Evolutionary conservation across 495 filamentous ascomycete species (phyloP).

Genomic region (Letharia lupina): DNA sequence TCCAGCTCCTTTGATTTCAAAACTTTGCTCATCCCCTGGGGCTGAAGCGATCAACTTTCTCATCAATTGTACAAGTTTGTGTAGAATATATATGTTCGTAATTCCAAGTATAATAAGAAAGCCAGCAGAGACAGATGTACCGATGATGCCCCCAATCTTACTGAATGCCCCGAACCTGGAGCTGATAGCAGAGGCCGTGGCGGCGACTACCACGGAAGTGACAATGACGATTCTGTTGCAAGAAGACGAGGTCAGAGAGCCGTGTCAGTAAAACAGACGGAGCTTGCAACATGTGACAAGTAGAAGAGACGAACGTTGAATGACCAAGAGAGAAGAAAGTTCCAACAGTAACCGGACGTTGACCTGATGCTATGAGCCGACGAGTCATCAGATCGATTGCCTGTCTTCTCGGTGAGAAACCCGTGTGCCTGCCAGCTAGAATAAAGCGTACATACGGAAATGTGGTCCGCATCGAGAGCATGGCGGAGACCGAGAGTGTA

Average conservation of each 20-base stretch:
- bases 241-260: neutral
- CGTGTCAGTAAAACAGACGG: neutral
- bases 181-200: conserved; percentile 73
- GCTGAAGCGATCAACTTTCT: conserved; percentile 43
- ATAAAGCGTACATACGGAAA: conserved; percentile 45
- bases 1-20: conserved; percentile 70
- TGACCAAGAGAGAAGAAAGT: conserved; percentile 95
- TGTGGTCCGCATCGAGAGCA: conserved; percentile 94
- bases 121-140: conserved; percentile 70
- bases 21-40: conserved; percentile 46
- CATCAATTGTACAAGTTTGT: conserved; percentile 61
- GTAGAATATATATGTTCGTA: conserved; percentile 79
- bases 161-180: conserved; percentile 70
- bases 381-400: conserved; percentile 96
- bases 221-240: conserved; percentile 64
- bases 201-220: conserved; percentile 85
- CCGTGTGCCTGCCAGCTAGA: neutral
- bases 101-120: conserved; percentile 78
- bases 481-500: conserved; percentile 89
- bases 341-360: conserved; percentile 83
- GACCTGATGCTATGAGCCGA: conserved; percentile 76
- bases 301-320: conserved; percentile 51
- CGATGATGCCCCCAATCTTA: conserved; percentile 78
- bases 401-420: conserved; percentile 26
- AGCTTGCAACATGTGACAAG: neutral